phyloP scores from a whole-genome alignment of 1,284 basidiomycete genomes.

The Cutaneotrichosporon cavernicola region DNA sequence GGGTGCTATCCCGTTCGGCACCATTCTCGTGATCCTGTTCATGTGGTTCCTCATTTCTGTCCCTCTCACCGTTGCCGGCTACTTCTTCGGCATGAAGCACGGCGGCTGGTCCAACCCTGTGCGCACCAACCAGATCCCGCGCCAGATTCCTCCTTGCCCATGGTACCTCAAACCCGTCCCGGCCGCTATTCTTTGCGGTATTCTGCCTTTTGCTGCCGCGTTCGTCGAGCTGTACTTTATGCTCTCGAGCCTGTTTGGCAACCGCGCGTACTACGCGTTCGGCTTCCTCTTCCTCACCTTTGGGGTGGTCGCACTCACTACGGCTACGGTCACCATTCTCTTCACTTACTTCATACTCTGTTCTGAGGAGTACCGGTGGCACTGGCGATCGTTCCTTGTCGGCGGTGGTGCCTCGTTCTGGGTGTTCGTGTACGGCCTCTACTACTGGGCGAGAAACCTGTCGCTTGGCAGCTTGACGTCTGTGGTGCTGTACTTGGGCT shows the following conservation, averaged over 20 bases:
- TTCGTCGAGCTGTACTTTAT: slow-evolving; percentile 96
- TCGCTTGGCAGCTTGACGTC: slow-evolving; percentile 81
- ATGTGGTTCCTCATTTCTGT: slow-evolving; percentile 97
- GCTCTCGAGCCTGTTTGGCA: slow-evolving; percentile 88
- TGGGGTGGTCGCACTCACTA: slow-evolving; percentile 77
- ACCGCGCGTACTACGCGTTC: slow-evolving; percentile 90
- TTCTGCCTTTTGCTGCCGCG: slow-evolving; percentile 91
- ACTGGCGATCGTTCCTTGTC: slow-evolving; percentile 93
- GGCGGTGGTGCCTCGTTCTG: slow-evolving; percentile 93
- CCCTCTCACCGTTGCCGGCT: slow-evolving; percentile 62
- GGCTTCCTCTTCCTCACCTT: slow-evolving; percentile 92
- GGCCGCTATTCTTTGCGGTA: slow-evolving; percentile 78
- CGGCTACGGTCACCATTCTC: slow-evolving; percentile 83
- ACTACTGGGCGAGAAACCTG: slow-evolving; percentile 82
- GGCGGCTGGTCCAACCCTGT: slow-evolving; percentile 77
- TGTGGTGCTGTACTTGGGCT: slow-evolving; percentile 85
- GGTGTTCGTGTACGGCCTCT: slow-evolving; percentile 70
- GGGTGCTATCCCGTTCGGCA: slow-evolving; percentile 93
- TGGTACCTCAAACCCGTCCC: slow-evolving; percentile 77
- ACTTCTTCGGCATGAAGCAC: slow-evolving; percentile 75
- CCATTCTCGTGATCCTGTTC: slow-evolving; percentile 81
- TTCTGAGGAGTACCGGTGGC: slow-evolving; percentile 96
- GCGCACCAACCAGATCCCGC: slow-evolving; percentile 86
- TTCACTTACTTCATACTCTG: slow-evolving; percentile 92
- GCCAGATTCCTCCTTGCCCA: slow-evolving; percentile 82